Base-by-base conservation (phyloP, 306 rosid genomes). In the Quercus engelmannii region DNA sequence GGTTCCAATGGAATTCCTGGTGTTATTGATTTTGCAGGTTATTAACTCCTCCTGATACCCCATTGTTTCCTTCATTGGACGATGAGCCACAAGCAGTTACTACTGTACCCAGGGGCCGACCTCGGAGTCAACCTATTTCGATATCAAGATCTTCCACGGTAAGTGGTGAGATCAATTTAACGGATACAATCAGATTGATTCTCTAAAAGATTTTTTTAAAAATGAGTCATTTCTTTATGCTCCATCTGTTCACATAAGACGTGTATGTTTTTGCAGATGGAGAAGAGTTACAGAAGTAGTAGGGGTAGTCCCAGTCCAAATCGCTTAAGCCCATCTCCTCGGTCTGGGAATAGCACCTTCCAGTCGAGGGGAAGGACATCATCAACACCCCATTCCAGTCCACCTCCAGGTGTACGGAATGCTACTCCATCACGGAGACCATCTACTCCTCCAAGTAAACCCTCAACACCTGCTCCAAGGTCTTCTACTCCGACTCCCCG, bases 301-400 rank as follows among this genome's bases (percentile, higher is more conserved):
- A 86, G 92, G 90, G 97, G 96, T 51, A 92, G 97, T 88, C 89
- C 96, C 26, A 92, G 97, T 87, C 97, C 96, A 70, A 89, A 84
- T 85, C 94, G 96, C 71, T 81, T 84, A 63, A 92, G 97, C 79
- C 87, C 91, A 41, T 92, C 96, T 76, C 97, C 97, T 81, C 89
- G 90, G 79, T 86, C 97, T 5, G 90, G 87, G 33, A 88, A 76
- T 71, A 88, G 87, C 61, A 73, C 86, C 68, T 59, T 89, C 68
- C 96, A 91, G 82, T 78, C 93, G 55, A 86, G 94, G 67, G 94
- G 92, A 87, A 87, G 89, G 76, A 86, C 91, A 67, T 84, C 89
- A 46, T 85, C 96, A 25, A 67, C 86, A 77, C 89, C 92, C 64
- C 83, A 88, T 76, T 82, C 90, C 83, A 91, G 97, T 57, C 97